Percentiles rank a stretch among this genome's conserved stretches.
Conservation (phyloP, 2,329 filamentous ascomycete genomes). For the Xylariaceae sp. region DNA sequence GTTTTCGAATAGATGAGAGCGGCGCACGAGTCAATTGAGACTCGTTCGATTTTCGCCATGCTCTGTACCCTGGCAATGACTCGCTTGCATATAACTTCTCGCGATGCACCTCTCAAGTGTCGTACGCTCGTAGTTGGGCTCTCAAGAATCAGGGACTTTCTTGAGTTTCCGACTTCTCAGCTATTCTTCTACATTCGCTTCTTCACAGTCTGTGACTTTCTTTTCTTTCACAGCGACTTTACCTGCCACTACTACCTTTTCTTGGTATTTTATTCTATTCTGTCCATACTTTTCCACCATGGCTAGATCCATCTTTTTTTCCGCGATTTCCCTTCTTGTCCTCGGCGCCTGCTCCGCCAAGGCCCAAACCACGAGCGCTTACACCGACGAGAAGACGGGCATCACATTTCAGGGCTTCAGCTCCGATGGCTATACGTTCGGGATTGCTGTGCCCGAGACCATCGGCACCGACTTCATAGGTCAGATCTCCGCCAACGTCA, state of each 20-base stretch:
- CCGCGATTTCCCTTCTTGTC: background rate
- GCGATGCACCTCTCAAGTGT: no score
- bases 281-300: background rate
- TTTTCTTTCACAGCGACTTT: background rate
- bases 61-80: no score
- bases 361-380: background rate
- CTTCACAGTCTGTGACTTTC: slow-evolving; percentile 1
- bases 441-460: background rate
- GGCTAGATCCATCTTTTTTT: background rate
- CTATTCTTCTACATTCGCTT: background rate
- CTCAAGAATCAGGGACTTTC: no score
- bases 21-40: no score
- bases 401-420: background rate
- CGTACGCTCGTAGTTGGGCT: no score
- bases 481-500: background rate
- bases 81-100: no score
- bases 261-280: no score
- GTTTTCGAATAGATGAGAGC: no score
- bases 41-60: no score
- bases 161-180: no score
- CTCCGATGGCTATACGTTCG: background rate
- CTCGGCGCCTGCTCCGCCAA: no score
- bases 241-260: no score
- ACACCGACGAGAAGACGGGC: background rate
- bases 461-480: background rate